These are phyloP conservation scores for Leishmania turanica DNA, from an alignment of 208 protist genomes.

Conservation along the genomic window DNA sequence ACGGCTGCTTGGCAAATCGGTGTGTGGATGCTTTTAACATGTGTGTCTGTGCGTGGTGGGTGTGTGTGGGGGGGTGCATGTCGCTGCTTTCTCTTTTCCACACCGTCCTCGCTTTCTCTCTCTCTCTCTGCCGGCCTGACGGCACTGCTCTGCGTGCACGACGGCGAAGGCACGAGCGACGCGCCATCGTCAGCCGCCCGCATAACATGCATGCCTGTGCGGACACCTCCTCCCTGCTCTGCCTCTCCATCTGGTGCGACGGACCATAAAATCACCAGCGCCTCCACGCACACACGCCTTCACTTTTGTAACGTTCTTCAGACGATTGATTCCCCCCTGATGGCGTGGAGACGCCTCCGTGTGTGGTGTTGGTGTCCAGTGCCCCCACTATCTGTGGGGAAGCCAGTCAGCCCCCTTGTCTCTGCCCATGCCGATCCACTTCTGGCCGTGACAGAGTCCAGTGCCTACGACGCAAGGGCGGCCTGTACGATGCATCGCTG, in stretches of 20 bases:
- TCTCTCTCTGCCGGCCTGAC: not conserved
- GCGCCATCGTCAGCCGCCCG: not conserved
- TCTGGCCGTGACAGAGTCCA: too few relatives aligned
- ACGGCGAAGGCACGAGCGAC: not conserved
- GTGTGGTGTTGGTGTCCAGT: not conserved
- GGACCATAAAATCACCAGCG: too few relatives aligned
- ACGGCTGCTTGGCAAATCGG: not conserved
- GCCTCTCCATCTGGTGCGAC: not conserved
- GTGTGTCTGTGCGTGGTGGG: not conserved
- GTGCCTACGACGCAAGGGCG: too few relatives aligned
- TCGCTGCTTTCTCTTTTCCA: not conserved
- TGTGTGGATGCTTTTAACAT: not conserved
- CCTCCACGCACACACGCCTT: not conserved
- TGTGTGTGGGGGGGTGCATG: not conserved
- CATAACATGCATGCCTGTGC: not conserved
- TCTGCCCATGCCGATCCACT: too few relatives aligned
- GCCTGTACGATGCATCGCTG: too few relatives aligned
- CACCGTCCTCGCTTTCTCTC: not conserved
- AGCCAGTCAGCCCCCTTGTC: too few relatives aligned
- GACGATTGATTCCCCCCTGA: not conserved
- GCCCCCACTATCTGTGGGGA: not conserved
- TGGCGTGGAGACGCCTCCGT: not conserved
- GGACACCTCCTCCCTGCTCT: not conserved
- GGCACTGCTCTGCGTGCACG: not conserved
- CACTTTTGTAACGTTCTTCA: not conserved